Conservation (phyloP, 495 filamentous ascomycete genomes). For the Penicillium desertorum region DNA sequence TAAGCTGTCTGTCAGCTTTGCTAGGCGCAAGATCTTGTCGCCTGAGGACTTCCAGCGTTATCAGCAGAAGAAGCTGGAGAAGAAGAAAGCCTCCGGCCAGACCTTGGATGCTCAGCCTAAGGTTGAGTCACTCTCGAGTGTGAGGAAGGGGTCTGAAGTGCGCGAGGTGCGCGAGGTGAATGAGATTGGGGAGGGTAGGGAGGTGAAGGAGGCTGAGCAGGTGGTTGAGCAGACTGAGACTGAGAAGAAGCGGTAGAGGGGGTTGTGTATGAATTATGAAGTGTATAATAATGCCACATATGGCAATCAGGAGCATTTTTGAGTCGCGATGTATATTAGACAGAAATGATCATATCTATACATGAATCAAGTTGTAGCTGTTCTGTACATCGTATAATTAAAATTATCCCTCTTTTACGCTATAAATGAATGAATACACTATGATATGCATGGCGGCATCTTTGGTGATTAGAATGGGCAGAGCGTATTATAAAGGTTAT, state of each 20-base stretch:
- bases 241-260: neutral
- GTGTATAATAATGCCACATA: neutral
- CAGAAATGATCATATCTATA: neutral
- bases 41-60: constrained; percentile 1
- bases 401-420: no score
- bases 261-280: neutral
- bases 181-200: neutral
- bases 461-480: no score
- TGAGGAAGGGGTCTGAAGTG: neutral
- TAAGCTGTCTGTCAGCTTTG: constrained; percentile 64
- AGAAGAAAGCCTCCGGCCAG: neutral
- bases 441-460: no score
- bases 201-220: neutral
- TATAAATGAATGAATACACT: no score
- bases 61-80: constrained; percentile 6
- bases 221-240: neutral
- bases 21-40: constrained; percentile 20
- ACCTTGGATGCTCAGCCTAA: neutral
- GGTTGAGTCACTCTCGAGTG: neutral
- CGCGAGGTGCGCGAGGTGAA: neutral
- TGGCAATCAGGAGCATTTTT: neutral
- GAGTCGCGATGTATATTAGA: neutral
- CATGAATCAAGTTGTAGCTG: no score
- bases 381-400: no score
- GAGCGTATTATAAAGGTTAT: no score